phyloP scores from a whole-genome alignment of 495 filamentous ascomycete genomes.

The Tricharina praecox region DNA sequence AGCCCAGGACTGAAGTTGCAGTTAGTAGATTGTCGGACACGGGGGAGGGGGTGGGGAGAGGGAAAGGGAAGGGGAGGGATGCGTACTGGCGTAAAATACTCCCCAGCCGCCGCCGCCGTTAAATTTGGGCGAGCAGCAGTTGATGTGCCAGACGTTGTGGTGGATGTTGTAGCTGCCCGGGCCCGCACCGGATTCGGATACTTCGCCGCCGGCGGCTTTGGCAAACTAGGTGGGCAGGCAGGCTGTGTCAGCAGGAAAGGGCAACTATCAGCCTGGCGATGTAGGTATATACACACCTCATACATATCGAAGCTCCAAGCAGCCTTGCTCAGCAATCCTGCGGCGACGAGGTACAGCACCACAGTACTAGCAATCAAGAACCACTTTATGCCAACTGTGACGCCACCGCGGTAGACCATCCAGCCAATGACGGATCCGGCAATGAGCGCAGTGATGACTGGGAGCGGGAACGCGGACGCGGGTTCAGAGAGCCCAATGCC shows the following conservation, averaged over 20 bases:
- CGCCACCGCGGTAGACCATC: slow-evolving; percentile 50
- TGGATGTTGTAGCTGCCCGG: slow-evolving; percentile 78
- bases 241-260: neutral
- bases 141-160: slow-evolving; percentile 79
- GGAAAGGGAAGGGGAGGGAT: slow-evolving; percentile 10
- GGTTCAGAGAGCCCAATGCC: slow-evolving; percentile 47
- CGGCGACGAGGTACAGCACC: slow-evolving; percentile 55
- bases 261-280: no score
- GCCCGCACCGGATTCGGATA: slow-evolving; percentile 54
- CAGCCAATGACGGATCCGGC: slow-evolving; percentile 41
- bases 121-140: slow-evolving; percentile 60
- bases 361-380: slow-evolving; percentile 54
- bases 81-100: slow-evolving; percentile 55
- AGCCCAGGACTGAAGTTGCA: slow-evolving; percentile 41
- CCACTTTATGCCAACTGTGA: slow-evolving; percentile 40
- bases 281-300: slow-evolving; percentile 15
- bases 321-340: slow-evolving; percentile 48
- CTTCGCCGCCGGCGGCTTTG: slow-evolving; percentile 47
- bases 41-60: neutral
- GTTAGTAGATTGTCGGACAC: neutral
- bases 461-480: slow-evolving; percentile 46
- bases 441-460: slow-evolving; percentile 41
- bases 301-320: slow-evolving; percentile 45
- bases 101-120: slow-evolving; percentile 75
- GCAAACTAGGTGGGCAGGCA: slow-evolving; percentile 5